Percentiles rank a stretch among this genome's conserved stretches.
phyloP scores from a whole-genome alignment of 805 yeast genomes.

The Schizosaccharomyces lindneri region DNA sequence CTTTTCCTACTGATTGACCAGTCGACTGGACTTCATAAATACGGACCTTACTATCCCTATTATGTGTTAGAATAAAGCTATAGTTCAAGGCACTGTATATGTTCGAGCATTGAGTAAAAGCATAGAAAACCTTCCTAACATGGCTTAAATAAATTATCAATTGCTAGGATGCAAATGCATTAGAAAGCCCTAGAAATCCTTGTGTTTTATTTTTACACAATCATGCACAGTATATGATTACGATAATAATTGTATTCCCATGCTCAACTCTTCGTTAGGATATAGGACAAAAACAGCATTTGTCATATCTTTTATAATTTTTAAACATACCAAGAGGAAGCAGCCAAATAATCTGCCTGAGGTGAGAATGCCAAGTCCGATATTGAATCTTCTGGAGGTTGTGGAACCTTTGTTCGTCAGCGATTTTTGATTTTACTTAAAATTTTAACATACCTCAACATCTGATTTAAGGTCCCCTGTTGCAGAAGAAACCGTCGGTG shows the following conservation, averaged over 20 bases:
- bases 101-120: too few species aligned
- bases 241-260: background rate
- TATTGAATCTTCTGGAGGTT: constrained; percentile 81
- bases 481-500: background rate
- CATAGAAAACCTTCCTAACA: too few species aligned
- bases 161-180: too few species aligned
- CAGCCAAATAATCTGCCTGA: constrained; percentile 55
- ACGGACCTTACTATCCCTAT: constrained; percentile 67
- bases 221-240: too few species aligned
- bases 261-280: background rate
- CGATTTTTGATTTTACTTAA: background rate
- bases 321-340: constrained; percentile 33
- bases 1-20: constrained; percentile 70
- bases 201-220: too few species aligned
- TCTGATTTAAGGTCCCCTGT: background rate
- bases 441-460: background rate
- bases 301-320: background rate
- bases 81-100: too few species aligned
- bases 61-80: background rate
- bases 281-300: background rate
- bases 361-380: constrained; percentile 71
- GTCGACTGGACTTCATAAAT: constrained; percentile 60
- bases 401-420: constrained; percentile 18
- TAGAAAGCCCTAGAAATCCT: too few species aligned
- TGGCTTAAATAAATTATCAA: too few species aligned